A percentile compares a stretch with the other conserved stretches of the same genome.
phyloP scores from a whole-genome alignment of 768 basidiomycete species.

The Serendipita sp. region DNA sequence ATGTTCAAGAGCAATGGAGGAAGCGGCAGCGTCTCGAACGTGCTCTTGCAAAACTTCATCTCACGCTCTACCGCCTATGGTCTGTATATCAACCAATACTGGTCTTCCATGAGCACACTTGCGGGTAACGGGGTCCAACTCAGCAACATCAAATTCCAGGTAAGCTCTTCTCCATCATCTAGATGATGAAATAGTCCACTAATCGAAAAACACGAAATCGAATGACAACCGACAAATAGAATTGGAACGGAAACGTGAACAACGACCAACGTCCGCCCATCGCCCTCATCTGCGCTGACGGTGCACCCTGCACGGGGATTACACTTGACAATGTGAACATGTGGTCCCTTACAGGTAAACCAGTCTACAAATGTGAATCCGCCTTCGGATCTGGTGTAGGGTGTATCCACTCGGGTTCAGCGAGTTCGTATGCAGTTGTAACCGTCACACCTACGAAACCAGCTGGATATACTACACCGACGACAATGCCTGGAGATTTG shows the following conservation, averaged over 20 bases:
- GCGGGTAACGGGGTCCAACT: slow-evolving; percentile 17
- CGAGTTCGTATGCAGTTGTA: slow-evolving; percentile 14
- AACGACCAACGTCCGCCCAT: slow-evolving; percentile 16
- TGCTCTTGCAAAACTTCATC: slow-evolving; percentile 18
- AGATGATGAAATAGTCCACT: background rate
- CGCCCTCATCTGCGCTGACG: slow-evolving; percentile 16
- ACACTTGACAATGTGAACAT: slow-evolving; percentile 17
- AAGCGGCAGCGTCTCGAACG: slow-evolving; percentile 16
- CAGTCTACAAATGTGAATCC: slow-evolving; percentile 17
- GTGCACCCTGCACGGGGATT: slow-evolving; percentile 17
- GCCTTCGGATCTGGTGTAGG: slow-evolving; percentile 17
- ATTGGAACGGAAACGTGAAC: slow-evolving; percentile 18
- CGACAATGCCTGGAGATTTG: slow-evolving; percentile 13
- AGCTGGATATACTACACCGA: slow-evolving; percentile 17
- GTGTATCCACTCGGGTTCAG: slow-evolving; percentile 15
- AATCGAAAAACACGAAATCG: background rate
- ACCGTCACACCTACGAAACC: slow-evolving; percentile 14
- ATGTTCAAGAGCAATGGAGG: slow-evolving; percentile 18
- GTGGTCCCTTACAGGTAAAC: slow-evolving; percentile 17
- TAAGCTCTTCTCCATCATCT: slow-evolving; percentile 1
- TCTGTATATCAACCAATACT: slow-evolving; percentile 18
- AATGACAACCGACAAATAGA: slow-evolving; percentile 9
- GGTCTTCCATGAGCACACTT: slow-evolving; percentile 14
- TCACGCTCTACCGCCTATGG: slow-evolving; percentile 18
- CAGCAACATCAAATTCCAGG: slow-evolving; percentile 18